A percentile compares a stretch with the other conserved stretches of the same genome.
Conservation (phyloP, 495 filamentous ascomycete species). For the Cryomyces minteri region DNA sequence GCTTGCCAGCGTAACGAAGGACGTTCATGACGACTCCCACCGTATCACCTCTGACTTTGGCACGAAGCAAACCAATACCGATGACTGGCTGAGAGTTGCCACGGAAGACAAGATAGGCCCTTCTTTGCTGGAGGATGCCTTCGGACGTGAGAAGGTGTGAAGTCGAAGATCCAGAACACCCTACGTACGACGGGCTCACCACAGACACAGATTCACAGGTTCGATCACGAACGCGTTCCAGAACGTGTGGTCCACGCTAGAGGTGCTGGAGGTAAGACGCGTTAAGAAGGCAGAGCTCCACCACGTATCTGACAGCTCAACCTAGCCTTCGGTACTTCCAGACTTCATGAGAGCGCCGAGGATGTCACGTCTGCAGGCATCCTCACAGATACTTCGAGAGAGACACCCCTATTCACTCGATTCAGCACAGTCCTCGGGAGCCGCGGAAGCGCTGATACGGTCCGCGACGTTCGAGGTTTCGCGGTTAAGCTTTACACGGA, state of each 20-base stretch:
- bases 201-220: slow-evolving; percentile 44
- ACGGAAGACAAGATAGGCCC: slow-evolving; percentile 47
- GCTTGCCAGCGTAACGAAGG: slow-evolving; percentile 11
- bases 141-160: slow-evolving; percentile 56
- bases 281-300: too few species aligned
- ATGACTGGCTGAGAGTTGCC: slow-evolving; percentile 58
- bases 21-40: slow-evolving; percentile 18
- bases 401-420: slow-evolving; percentile 62
- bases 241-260: slow-evolving; percentile 83
- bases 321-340: slow-evolving; percentile 65
- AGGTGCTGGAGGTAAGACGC: slow-evolving; percentile 31
- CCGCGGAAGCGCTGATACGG: slow-evolving; percentile 61
- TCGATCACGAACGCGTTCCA: slow-evolving; percentile 78
- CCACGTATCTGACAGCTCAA: too few species aligned
- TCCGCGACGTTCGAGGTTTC: slow-evolving; percentile 68
- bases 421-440: slow-evolving; percentile 74
- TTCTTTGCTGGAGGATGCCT: slow-evolving; percentile 62
- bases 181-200: not conserved
- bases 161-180: not conserved
- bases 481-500: slow-evolving; percentile 71
- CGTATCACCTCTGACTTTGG: slow-evolving; percentile 64
- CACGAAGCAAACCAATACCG: slow-evolving; percentile 50
- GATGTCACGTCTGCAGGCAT: slow-evolving; percentile 56
- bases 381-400: slow-evolving; percentile 60
- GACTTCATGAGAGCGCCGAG: slow-evolving; percentile 44